Percentiles rank a stretch among this genome's conserved stretches.
phyloP scores from a whole-genome alignment of 2,329 filamentous ascomycete species.

The Metarhizium guizhouense region DNA sequence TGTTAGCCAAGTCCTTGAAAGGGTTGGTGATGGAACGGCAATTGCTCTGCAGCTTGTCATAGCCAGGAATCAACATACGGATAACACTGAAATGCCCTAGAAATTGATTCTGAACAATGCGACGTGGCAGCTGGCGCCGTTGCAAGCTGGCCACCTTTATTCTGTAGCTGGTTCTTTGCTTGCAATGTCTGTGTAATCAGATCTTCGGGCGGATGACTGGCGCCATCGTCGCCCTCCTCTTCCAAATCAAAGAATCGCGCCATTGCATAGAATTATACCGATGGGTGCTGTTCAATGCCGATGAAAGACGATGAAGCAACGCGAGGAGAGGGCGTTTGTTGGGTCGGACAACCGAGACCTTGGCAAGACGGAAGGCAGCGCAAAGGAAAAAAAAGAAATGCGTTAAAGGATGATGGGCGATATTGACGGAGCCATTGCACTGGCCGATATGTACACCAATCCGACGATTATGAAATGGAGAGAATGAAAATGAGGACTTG shows the following conservation, averaged over 20 bases:
- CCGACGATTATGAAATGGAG: background rate
- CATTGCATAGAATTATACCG: constrained; percentile 7
- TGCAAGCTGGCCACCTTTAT: background rate
- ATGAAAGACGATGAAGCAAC: background rate
- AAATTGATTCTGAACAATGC: constrained; percentile 12
- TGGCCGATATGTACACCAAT: background rate
- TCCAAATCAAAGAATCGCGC: constrained; percentile 16
- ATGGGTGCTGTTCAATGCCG: background rate
- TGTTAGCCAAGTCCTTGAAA: background rate
- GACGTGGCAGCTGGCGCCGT: background rate
- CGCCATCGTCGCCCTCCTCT: constrained; percentile 7
- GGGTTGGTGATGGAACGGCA: background rate
- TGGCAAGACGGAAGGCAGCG: background rate
- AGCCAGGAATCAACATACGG: constrained; percentile 18
- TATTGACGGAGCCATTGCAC: constrained; percentile 7
- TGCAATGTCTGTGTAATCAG: constrained; percentile 3
- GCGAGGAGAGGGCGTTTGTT: background rate
- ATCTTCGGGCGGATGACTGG: constrained; percentile 2
- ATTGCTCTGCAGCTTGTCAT: background rate
- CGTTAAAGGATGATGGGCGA: background rate
- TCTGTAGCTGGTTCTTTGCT: constrained; percentile 1
- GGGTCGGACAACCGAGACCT: background rate
- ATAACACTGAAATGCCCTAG: constrained; percentile 26
- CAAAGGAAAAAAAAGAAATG: background rate
- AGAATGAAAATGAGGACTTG: background rate